Evolutionary conservation across 371 early-diverging fungal species (phyloP).

Genomic region (Mucor velutinosus): DNA sequence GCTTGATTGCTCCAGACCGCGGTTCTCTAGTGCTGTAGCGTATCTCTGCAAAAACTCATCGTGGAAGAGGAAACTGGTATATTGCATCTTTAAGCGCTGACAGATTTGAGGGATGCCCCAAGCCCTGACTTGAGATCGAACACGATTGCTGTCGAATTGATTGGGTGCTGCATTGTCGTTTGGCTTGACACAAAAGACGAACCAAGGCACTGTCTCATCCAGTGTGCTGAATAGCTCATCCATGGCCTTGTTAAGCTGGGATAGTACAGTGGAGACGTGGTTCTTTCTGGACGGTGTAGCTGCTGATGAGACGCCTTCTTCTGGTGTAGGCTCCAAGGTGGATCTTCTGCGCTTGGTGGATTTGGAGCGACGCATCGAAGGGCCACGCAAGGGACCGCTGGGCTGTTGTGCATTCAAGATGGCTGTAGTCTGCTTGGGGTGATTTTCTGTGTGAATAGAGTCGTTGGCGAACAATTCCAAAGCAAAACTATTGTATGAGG

Average conservation of each 20-base stretch:
- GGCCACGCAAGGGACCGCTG: constrained; percentile 55
- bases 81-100: constrained; percentile 31
- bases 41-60: constrained; percentile 57
- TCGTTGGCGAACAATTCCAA: constrained; percentile 40
- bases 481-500: constrained; percentile 57
- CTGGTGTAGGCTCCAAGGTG: constrained; percentile 8
- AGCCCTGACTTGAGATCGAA: constrained; percentile 67
- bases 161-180: constrained; percentile 63
- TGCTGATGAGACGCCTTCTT: constrained; percentile 4
- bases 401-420: constrained; percentile 66
- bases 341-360: constrained; percentile 31
- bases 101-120: constrained; percentile 59
- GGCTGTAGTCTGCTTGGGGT: constrained; percentile 61
- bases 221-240: constrained; percentile 81
- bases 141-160: constrained; percentile 62
- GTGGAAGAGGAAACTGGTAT: constrained; percentile 61
- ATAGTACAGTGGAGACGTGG: constrained; percentile 25
- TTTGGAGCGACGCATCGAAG: constrained; percentile 47
- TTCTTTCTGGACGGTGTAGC: neutral
- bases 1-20: constrained; percentile 17
- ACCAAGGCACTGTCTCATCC: constrained; percentile 88
- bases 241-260: constrained; percentile 74
- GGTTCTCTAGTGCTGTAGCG: constrained; percentile 5
- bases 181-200: constrained; percentile 77
- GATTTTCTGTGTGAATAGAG: constrained; percentile 59